A percentile compares a stretch with the other conserved stretches of the same genome.
Evolutionary conservation across 345 rosid genomes (phyloP).

Genomic region (Gossypium herbaceum): DNA sequence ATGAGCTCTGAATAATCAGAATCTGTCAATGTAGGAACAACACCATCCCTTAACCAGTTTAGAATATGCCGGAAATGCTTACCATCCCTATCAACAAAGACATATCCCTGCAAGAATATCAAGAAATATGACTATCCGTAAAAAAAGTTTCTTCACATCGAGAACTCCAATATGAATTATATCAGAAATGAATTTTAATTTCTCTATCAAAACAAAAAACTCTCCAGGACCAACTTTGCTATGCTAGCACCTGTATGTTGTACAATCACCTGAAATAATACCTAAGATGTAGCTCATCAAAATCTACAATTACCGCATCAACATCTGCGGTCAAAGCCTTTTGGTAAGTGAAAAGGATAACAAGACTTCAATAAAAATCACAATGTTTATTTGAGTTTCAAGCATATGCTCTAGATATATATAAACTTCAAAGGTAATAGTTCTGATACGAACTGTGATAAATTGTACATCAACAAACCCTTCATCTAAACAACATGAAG

Average conservation of each 20-base stretch:
- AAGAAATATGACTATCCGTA: conserved; percentile 11
- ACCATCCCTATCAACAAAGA: conserved; percentile 90
- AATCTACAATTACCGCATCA: neutral
- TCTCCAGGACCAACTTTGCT: neutral
- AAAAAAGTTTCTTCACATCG: neutral
- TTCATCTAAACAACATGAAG: neutral
- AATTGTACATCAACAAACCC: neutral
- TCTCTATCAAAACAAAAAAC: neutral
- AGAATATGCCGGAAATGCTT: conserved; percentile 78
- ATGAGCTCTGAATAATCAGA: conserved; percentile 58
- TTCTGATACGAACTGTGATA: neutral
- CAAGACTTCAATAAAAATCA: too few species aligned
- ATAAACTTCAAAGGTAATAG: too few species aligned
- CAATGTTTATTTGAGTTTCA: too few species aligned
- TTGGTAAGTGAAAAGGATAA: too few species aligned
- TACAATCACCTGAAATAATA: neutral
- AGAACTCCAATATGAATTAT: neutral
- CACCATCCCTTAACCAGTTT: conserved; percentile 95
- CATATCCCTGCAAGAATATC: conserved; percentile 55
- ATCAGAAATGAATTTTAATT: neutral
- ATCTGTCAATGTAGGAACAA: conserved; percentile 60
- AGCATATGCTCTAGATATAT: too few species aligned
- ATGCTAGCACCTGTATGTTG: neutral
- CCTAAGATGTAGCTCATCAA: conserved; percentile 1
- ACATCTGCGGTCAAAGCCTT: too few species aligned